Evolutionary conservation across 2,329 filamentous ascomycete genomes (phyloP).

Genomic region (Sclerotinia glacialis): DNA sequence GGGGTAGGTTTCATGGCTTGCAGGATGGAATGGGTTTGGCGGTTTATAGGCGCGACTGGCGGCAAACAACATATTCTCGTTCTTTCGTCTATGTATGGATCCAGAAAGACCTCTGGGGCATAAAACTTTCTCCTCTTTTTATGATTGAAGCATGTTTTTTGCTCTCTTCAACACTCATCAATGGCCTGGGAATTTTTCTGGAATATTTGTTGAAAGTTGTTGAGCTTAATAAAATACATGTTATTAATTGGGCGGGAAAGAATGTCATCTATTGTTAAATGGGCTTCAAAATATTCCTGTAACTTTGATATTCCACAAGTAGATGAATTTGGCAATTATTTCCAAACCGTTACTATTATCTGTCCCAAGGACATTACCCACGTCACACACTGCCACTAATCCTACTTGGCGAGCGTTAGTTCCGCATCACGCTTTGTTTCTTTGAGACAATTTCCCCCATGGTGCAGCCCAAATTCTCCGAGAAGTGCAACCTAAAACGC

Average conservation of each 20-base stretch:
- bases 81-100: constrained; percentile 6
- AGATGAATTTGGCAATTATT: background rate
- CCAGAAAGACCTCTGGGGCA: background rate
- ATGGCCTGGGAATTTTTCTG: background rate
- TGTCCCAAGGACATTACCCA: background rate
- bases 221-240: background rate
- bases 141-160: background rate
- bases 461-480: too few relatives aligned
- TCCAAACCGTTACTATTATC: background rate
- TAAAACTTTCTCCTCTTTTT: background rate
- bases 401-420: too few relatives aligned
- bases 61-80: constrained; percentile 7
- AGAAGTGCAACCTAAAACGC: too few relatives aligned
- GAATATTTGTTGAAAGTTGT: background rate
- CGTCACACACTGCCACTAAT: too few relatives aligned
- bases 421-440: too few relatives aligned
- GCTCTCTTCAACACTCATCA: background rate
- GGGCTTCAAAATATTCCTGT: background rate
- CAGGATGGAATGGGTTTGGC: background rate
- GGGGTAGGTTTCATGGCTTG: background rate
- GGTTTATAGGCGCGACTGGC: background rate
- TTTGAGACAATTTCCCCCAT: too few relatives aligned
- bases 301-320: background rate
- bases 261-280: background rate
- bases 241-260: background rate